Percentiles rank a stretch among this genome's conserved stretches.
Conservation (phyloP, 106 monocot species). For the Acorus calamus region DNA sequence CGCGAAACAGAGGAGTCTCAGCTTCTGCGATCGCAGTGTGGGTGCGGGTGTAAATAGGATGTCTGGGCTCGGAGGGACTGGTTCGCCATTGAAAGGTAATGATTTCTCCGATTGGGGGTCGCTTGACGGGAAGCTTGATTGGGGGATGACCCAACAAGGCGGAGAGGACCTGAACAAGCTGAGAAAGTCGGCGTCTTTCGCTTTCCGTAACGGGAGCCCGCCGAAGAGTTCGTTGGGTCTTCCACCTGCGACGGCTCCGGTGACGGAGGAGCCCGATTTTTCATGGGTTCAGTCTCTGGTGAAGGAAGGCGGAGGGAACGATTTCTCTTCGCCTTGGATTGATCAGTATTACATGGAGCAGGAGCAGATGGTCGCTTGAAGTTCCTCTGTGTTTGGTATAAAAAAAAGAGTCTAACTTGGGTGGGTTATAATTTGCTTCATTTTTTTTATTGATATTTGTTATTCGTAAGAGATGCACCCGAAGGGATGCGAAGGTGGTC, state of each 20-base stretch:
- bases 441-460: conserved; percentile 6
- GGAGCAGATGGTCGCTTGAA: conserved; percentile 59
- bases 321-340: conserved; percentile 25
- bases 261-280: conserved; percentile 44
- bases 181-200: conserved; percentile 66
- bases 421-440: neutral
- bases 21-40: conserved; percentile 69
- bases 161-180: conserved; percentile 85
- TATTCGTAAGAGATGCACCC: conserved; percentile 3
- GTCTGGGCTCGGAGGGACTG: no score
- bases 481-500: conserved; percentile 12
- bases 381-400: neutral
- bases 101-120: conserved; percentile 52
- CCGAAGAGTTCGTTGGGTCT: neutral
- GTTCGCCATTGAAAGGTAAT: no score
- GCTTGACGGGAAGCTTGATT: conserved; percentile 63
- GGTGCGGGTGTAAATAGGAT: neutral
- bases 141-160: conserved; percentile 44
- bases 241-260: neutral
- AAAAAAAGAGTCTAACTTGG: no score
- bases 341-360: conserved; percentile 43
- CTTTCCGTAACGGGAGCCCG: conserved; percentile 20
- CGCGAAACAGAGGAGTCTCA: conserved; percentile 69
- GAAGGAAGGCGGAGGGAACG: conserved; percentile 35
- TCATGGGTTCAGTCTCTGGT: conserved; percentile 70